Percentiles rank a stretch among this genome's conserved stretches.
Evolutionary conservation across 805 yeast genomes (phyloP).

Genomic region (Barnettozyma sp.): DNA sequence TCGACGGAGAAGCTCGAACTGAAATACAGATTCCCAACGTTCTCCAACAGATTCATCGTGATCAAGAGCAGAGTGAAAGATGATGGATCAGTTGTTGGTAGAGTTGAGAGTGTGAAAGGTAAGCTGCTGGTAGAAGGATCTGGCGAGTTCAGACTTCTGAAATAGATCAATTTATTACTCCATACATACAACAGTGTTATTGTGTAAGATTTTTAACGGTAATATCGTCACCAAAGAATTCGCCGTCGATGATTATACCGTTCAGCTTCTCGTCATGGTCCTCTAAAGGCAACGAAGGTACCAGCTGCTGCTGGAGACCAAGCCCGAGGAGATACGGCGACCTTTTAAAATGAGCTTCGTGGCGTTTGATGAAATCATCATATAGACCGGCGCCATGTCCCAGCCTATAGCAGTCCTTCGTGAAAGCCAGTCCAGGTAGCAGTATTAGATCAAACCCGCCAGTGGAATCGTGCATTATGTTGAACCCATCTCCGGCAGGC

Average conservation of each 20-base stretch:
- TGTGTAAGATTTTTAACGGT: no score
- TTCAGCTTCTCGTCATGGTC: conserved; percentile 59
- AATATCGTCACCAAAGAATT: conserved; percentile 16
- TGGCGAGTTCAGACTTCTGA: conserved; percentile 33
- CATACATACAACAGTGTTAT: no score
- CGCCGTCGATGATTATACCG: conserved; percentile 39
- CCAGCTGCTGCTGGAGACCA: conserved; percentile 59
- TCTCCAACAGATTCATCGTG: conserved; percentile 71
- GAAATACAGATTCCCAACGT: conserved; percentile 62
- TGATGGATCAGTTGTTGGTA: conserved; percentile 39
- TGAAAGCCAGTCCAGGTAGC: conserved; percentile 84
- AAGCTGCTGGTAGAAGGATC: conserved; percentile 49
- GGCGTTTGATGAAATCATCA: conserved; percentile 63
- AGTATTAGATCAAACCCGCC: conserved; percentile 69
- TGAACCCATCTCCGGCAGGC: conserved; percentile 41
- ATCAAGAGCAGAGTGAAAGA: conserved; percentile 44
- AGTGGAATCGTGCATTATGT: conserved; percentile 19
- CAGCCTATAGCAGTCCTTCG: conserved; percentile 40
- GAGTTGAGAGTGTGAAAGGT: conserved; percentile 47
- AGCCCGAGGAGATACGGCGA: conserved; percentile 51
- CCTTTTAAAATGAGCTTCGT: conserved; percentile 21
- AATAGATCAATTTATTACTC: no score
- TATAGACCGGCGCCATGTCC: conserved; percentile 96
- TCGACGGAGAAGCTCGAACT: conserved; percentile 43
- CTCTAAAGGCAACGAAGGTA: conserved; percentile 47